Conservation (phyloP, 2,329 filamentous ascomycete genomes). For the Curvularia lunata region DNA sequence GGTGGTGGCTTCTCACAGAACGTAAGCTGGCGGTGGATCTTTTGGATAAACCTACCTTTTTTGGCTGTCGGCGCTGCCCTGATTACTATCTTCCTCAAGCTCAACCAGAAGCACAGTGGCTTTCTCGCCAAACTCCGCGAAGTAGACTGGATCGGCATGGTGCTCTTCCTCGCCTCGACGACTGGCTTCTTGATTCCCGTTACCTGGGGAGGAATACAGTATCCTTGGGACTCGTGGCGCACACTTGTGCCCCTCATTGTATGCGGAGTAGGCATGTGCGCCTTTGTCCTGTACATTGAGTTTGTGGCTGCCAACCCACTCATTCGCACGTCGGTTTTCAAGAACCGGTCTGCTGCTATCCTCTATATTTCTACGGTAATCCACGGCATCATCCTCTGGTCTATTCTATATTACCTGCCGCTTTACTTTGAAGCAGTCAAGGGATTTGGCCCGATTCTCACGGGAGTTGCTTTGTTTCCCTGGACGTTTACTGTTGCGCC, state of each 20-base stretch:
- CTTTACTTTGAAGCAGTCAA: slow-evolving; percentile 54
- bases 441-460: slow-evolving; percentile 46
- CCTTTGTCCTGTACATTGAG: slow-evolving; percentile 63
- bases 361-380: slow-evolving; percentile 62
- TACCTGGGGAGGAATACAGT: slow-evolving; percentile 71
- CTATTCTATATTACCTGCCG: slow-evolving; percentile 52
- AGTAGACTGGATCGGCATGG: slow-evolving; percentile 68
- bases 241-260: slow-evolving; percentile 67
- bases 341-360: slow-evolving; percentile 57
- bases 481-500: slow-evolving; percentile 66
- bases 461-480: slow-evolving; percentile 51
- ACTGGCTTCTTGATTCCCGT: slow-evolving; percentile 67
- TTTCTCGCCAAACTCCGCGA: slow-evolving; percentile 57
- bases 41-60: slow-evolving; percentile 69
- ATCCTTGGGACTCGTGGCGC: slow-evolving; percentile 67
- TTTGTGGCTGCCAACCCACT: slow-evolving; percentile 59
- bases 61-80: slow-evolving; percentile 57
- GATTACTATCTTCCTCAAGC: slow-evolving; percentile 61
- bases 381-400: slow-evolving; percentile 61
- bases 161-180: slow-evolving; percentile 65
- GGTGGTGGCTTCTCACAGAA: slow-evolving; percentile 62
- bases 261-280: slow-evolving; percentile 59
- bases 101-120: slow-evolving; percentile 57
- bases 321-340: slow-evolving; percentile 55
- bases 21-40: slow-evolving; percentile 66